Evolutionary conservation across 768 basidiomycete genomes (phyloP), one percentile per base, ranked within the genome.

Genomic region (Leccinellum albellum): DNA sequence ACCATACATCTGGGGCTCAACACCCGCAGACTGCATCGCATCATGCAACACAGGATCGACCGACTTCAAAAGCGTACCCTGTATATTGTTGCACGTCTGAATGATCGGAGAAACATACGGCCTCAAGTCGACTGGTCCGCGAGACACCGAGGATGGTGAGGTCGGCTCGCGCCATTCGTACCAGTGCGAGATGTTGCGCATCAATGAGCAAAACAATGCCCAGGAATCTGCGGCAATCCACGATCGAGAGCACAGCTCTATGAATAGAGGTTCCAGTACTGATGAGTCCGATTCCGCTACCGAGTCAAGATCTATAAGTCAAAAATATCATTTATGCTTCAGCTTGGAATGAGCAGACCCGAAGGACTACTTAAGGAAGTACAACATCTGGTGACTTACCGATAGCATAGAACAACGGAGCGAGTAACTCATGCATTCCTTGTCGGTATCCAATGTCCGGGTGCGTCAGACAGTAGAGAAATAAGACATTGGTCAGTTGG

Each of bases 351-450:
- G 55, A 66, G 59, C 42, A 29, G 57, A 59, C 37, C 17, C 42
- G 56, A 57, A 50, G 47, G 54, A 59, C 45, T 48, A 52, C 44
- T 53, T 40, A 51, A 32, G 35, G 21, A 33, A 47, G 49, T 44
- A 26, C 31, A 32, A 47, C 21, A 32, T 20, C 20, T 44, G 13
- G 49, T 29, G 44, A 64, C 72, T 59, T 63, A 72, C 72, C 72
- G 51, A 69, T 52, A 49, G 87, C 87, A 65, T 90, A 85, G 64
- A 91, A 91, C 28, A 98, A 71, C 0, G 92, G 88, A 4, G 95
- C 97, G 21, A 98, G 81, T 9, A 98, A 75, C 68, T 99, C 97
- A 66, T 99, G 97, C 97, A 99, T 98, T 53, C 97, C 96, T 78
- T 99, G 97, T 29, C 97, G 84, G 69, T 99, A 99, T 21, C 94